Evolutionary conservation across 2,329 filamentous ascomycete genomes (phyloP), one percentile per base, ranked within the genome.

Genomic region (Colletotrichum nymphaeae): DNA sequence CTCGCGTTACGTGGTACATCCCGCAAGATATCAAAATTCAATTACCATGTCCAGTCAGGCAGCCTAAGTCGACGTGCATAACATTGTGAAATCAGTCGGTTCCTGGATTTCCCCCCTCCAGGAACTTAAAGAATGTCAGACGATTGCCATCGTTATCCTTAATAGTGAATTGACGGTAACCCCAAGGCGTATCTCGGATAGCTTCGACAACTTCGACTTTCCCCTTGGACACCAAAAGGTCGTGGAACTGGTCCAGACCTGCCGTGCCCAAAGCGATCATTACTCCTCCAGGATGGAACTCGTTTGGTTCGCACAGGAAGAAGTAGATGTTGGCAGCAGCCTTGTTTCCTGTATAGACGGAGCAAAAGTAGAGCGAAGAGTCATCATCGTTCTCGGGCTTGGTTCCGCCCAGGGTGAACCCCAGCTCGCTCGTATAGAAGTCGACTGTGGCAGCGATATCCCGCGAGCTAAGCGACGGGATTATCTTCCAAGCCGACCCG

Each of bases 401-500:
- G 1, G 53, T 53, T 3, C 57, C 52, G 49, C 37, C 62, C 26
- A 67, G 57, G 42, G 56, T 24, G 26, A 68, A 71, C 19, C 58
- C 58, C 16, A 68, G 63, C n/a, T 71, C 58, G 6, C 67, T 2
- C 19, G 46, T 58, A 16, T 63, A 74, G 24, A 66, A 65, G 22
- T 22, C 30, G 12, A 63, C 63, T 8, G 67, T 69, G 14, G 63
- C 67, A 22, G 28, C n/a, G 14, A 64, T 69, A 12, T 68, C 58
- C 16, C 35, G 53, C 30, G 42, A 70, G 14, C 30, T 9, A 22
- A 74, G 67, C 26, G 32, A 56, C n/a, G 59, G 71, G 19, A 66
- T 67, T 14, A 68, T 74, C 22, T 75, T 74, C 71, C 73, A 75
- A 1, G 72, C 67, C 12, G 67, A 72, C 1, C 22, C 42, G 55